phyloP scores from a whole-genome alignment of 2,329 filamentous ascomycete species.

The Pleurostoma richardsiae region DNA sequence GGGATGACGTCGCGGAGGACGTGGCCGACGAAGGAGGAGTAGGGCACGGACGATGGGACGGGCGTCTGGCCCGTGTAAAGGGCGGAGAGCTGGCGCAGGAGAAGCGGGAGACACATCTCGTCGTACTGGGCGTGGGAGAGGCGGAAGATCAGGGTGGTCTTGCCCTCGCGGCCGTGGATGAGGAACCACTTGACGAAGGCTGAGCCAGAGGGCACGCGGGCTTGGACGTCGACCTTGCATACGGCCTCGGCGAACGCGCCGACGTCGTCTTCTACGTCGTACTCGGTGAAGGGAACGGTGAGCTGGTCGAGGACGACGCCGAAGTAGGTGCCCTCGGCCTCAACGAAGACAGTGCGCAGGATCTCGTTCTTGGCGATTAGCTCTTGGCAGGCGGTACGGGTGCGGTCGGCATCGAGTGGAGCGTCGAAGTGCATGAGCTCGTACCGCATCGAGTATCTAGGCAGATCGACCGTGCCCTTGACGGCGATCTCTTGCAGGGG shows the following conservation, averaged over 20 bases:
- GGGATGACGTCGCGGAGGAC: constrained; percentile 33
- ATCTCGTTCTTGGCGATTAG: constrained; percentile 59
- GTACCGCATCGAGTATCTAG: constrained; percentile 59
- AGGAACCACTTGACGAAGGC: constrained; percentile 57
- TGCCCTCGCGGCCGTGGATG: constrained; percentile 27
- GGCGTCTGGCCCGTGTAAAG: constrained; percentile 33
- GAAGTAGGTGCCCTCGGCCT: constrained; percentile 42
- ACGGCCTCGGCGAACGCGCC: constrained; percentile 47
- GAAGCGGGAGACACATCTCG: constrained; percentile 59
- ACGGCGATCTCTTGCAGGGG: constrained; percentile 57
- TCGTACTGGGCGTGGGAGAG: constrained; percentile 68
- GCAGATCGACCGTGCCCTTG: constrained; percentile 48
- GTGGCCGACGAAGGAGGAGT: constrained; percentile 40
- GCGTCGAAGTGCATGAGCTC: constrained; percentile 58
- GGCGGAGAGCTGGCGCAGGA: constrained; percentile 55
- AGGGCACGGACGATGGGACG: constrained; percentile 28
- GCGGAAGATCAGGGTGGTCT: constrained; percentile 43
- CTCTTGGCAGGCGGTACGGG: constrained; percentile 45
- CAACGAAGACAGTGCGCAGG: constrained; percentile 60
- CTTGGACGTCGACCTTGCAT: constrained; percentile 50
- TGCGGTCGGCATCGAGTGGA: constrained; percentile 38
- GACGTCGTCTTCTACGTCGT: constrained; percentile 45
- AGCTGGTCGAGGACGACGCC: constrained; percentile 55
- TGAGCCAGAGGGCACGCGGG: constrained; percentile 51
- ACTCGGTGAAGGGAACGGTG: constrained; percentile 41